Evolutionary conservation across 306 rosid genomes (phyloP).

Genomic region (Alnus glutinosa): DNA sequence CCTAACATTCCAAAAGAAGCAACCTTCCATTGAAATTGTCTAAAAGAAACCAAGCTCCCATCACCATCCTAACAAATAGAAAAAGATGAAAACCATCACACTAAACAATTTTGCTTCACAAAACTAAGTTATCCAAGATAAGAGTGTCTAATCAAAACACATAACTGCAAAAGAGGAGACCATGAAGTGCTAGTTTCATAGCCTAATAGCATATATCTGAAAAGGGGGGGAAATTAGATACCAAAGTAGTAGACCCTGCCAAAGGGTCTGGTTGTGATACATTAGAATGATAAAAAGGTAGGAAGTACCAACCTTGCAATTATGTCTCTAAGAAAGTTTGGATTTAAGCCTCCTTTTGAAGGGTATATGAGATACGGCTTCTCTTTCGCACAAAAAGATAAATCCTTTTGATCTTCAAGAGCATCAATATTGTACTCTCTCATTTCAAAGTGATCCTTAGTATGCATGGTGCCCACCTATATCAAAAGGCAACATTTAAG

Average conservation of each 20-base stretch:
- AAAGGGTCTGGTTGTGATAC: background rate
- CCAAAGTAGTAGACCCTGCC: background rate
- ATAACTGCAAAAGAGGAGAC: background rate
- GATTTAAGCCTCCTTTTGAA: constrained; percentile 72
- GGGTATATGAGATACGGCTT: constrained; percentile 95
- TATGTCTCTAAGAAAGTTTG: constrained; percentile 64
- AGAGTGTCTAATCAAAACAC: no score
- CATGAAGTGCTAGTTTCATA: background rate
- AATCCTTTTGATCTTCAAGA: constrained; percentile 69
- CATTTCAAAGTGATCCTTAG: constrained; percentile 79
- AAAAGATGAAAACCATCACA: background rate
- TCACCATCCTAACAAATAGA: background rate
- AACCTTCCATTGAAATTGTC: background rate
- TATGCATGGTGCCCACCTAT: constrained; percentile 73
- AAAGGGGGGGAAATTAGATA: background rate
- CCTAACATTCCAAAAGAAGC: background rate
- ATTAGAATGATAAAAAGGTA: constrained; percentile 3
- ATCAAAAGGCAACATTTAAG: constrained; percentile 32
- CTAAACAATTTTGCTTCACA: background rate
- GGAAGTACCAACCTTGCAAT: constrained; percentile 69
- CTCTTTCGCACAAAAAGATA: constrained; percentile 55
- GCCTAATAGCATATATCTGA: no score
- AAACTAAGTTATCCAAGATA: background rate
- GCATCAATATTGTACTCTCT: constrained; percentile 84
- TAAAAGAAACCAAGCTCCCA: background rate